These are phyloP conservation scores for Saksenaea vasiformis DNA, from an alignment of 371 early-diverging fungal genomes.

Conservation along the genomic window DNA sequence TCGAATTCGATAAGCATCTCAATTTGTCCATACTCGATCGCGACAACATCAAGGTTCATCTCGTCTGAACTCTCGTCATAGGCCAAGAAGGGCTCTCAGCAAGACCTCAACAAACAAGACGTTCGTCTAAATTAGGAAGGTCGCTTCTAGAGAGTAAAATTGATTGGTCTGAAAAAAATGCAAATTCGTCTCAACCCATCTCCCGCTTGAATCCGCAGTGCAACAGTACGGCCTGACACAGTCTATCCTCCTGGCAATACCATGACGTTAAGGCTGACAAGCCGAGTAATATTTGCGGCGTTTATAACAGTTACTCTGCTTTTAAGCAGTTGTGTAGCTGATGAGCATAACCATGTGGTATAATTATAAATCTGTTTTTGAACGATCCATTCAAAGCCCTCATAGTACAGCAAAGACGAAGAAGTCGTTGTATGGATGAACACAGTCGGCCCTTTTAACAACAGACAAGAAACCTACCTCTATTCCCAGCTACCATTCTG, in stretches of 20 bases:
- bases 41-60: too few relatives aligned
- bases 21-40: too few relatives aligned
- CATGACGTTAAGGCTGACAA: conserved; percentile 1
- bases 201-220: too few relatives aligned
- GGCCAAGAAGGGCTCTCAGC: too few relatives aligned
- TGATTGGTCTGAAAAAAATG: too few relatives aligned
- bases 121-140: too few relatives aligned
- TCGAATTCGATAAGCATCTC: too few relatives aligned
- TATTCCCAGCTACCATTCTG: conserved; percentile 81
- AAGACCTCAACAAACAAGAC: too few relatives aligned
- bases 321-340: conserved; percentile 20
- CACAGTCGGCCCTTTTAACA: conserved; percentile 71
- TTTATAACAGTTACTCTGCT: conserved; percentile 1
- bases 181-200: too few relatives aligned
- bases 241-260: not conserved
- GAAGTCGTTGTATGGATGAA: conserved; percentile 74
- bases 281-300: not conserved
- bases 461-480: conserved; percentile 80
- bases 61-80: too few relatives aligned
- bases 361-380: not conserved
- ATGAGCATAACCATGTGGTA: conserved; percentile 56
- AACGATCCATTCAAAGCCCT: not conserved
- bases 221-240: too few relatives aligned
- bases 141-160: too few relatives aligned
- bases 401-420: conserved; percentile 55